phyloP scores from a whole-genome alignment of 768 basidiomycete species.

The Lentinus brumalis region DNA sequence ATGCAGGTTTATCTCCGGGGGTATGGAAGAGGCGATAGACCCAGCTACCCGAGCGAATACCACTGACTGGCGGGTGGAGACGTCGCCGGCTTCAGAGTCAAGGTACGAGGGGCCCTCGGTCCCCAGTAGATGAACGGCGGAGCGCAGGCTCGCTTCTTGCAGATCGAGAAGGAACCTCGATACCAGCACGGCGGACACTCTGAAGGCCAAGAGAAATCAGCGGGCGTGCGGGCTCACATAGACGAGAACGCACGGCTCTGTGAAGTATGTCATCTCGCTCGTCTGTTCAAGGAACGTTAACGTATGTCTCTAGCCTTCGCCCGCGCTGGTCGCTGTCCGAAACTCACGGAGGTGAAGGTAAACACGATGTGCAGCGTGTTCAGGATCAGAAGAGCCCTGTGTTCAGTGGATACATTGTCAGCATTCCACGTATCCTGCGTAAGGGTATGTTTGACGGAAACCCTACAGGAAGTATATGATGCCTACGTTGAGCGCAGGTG shows the following conservation, averaged over 20 bases:
- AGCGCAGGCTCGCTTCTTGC: background rate
- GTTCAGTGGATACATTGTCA: background rate
- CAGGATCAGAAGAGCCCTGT: background rate
- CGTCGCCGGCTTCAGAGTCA: background rate
- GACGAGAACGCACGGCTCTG: background rate
- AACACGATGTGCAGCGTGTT: background rate
- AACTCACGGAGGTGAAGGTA: background rate
- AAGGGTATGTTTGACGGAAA: too few species aligned
- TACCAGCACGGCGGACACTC: background rate
- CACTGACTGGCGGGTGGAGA: background rate
- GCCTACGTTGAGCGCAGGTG: too few species aligned
- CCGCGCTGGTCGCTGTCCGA: background rate
- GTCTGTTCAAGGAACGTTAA: background rate
- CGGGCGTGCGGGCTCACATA: background rate
- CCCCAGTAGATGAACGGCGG: background rate
- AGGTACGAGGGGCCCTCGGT: background rate
- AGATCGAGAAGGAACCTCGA: background rate
- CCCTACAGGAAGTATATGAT: too few species aligned
- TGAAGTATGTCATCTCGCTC: background rate
- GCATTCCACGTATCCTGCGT: too few species aligned
- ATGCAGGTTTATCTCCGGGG: background rate
- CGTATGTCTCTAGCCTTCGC: too few species aligned
- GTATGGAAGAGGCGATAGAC: background rate
- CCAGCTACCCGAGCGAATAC: background rate
- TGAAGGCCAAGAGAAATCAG: background rate